Evolutionary conservation across 176 grass and related monocot species (phyloP).

Genomic region (Raddia distichophylla): DNA sequence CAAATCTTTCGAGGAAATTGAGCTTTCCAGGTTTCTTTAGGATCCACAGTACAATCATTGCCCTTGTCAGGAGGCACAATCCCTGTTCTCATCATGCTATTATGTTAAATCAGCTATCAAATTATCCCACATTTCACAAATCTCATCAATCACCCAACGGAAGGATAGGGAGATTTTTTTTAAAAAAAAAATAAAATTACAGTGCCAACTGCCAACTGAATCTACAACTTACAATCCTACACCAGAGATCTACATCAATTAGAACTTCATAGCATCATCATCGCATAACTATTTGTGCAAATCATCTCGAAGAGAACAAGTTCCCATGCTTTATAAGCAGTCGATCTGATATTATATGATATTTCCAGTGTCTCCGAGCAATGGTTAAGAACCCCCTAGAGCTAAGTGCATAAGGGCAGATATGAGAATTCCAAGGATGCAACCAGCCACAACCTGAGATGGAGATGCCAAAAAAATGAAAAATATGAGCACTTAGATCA

Average conservation of each 20-base stretch:
- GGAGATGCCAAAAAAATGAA: slow-evolving; percentile 25
- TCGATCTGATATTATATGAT: slow-evolving; percentile 20
- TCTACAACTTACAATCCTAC: slow-evolving; percentile 29
- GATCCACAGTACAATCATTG: no score
- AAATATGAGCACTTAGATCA: neutral
- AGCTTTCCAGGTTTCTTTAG: no score
- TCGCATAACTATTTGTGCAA: slow-evolving; percentile 8
- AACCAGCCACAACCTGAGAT: slow-evolving; percentile 81
- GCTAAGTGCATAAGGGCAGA: slow-evolving; percentile 57
- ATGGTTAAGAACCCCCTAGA: slow-evolving; percentile 31
- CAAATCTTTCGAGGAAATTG: no score
- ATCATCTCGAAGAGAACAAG: neutral
- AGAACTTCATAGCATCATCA: neutral
- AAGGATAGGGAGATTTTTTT: neutral
- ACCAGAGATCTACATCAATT: slow-evolving; percentile 11
- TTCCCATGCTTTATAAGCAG: slow-evolving; percentile 32
- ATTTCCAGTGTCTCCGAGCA: neutral
- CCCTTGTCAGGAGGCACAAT: no score
- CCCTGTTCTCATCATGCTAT: no score
- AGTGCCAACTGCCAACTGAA: slow-evolving; percentile 11
- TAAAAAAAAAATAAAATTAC: slow-evolving; percentile 22
- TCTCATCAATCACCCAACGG: no score
- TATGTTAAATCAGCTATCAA: no score
- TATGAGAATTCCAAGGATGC: slow-evolving; percentile 65
- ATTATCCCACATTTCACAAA: no score